Percentiles rank a stretch among this genome's conserved stretches.
These are phyloP conservation scores for Clitoria ternatea DNA, from an alignment of 306 rosid genomes.

Conservation along the genomic window DNA sequence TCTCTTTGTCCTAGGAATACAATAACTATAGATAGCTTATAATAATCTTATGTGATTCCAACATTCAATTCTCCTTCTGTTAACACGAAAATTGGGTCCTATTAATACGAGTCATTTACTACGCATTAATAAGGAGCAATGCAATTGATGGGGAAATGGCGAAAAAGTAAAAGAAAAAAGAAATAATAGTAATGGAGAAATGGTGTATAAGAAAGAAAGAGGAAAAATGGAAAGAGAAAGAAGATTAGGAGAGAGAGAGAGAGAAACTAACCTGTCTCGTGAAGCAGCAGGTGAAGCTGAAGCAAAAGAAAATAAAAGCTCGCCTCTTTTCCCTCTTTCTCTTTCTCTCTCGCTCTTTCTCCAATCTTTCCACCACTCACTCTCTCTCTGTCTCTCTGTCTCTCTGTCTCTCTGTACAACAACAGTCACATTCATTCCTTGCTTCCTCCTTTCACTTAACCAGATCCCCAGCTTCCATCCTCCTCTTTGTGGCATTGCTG, in stretches of 20 bases:
- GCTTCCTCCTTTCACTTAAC: slow-evolving; percentile 65
- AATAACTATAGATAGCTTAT: too few species aligned
- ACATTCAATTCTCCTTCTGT: too few species aligned
- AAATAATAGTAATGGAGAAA: slow-evolving; percentile 12
- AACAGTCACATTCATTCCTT: slow-evolving; percentile 63
- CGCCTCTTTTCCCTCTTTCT: not conserved
- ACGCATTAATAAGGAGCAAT: too few species aligned
- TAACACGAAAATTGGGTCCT: too few species aligned
- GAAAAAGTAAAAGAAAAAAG: not conserved
- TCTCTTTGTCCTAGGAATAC: too few species aligned
- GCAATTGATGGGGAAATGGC: too few species aligned
- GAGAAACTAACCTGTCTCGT: slow-evolving; percentile 45
- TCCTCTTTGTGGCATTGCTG: slow-evolving; percentile 34
- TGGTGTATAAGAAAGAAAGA: not conserved
- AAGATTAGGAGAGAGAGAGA: not conserved
- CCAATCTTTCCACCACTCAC: too few species aligned
- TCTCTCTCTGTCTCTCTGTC: not conserved
- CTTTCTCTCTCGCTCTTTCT: not conserved
- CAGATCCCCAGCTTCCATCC: slow-evolving; percentile 55
- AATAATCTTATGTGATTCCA: too few species aligned
- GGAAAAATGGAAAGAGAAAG: not conserved
- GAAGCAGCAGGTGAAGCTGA: slow-evolving; percentile 51
- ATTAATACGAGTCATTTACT: too few species aligned
- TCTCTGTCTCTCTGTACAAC: slow-evolving; percentile 6
- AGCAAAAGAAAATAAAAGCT: slow-evolving; percentile 15